phyloP scores from a whole-genome alignment of 257 asterid species.

The Paulownia fortunei region DNA sequence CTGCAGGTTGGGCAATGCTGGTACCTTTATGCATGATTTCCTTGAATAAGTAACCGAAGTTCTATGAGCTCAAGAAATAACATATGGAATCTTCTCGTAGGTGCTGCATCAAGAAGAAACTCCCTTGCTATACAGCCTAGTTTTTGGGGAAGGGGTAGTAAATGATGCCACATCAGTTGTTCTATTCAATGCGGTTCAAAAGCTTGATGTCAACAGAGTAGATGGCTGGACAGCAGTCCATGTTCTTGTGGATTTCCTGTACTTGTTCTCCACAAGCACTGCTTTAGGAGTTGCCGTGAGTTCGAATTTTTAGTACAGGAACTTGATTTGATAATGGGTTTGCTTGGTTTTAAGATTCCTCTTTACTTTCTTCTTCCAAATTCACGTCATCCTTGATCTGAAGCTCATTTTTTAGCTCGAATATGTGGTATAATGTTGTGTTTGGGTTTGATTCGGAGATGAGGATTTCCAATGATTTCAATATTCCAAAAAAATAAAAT shows the following conservation, averaged over 20 bases:
- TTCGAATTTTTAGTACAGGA: constrained; percentile 17
- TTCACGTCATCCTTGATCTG: not conserved
- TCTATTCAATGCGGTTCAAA: constrained; percentile 88
- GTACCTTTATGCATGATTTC: constrained; percentile 9
- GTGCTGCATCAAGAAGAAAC: constrained; percentile 95
- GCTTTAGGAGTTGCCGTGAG: constrained; percentile 86
- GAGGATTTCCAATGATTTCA: not conserved
- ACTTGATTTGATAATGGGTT: not conserved
- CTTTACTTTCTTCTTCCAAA: not conserved
- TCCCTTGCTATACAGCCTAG: constrained; percentile 90
- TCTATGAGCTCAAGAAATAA: constrained; percentile 4
- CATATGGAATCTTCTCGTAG: constrained; percentile 41
- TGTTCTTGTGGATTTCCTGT: constrained; percentile 67
- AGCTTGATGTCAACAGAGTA: constrained; percentile 66
- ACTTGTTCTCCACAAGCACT: constrained; percentile 91
- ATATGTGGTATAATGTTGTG: not conserved
- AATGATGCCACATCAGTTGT: constrained; percentile 98
- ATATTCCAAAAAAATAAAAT: not conserved
- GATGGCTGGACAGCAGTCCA: constrained; percentile 71
- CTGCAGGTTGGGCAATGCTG: constrained; percentile 65
- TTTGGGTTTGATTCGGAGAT: not conserved
- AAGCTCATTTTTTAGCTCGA: not conserved
- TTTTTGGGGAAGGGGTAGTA: constrained; percentile 97
- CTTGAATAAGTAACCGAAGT: constrained; percentile 13
- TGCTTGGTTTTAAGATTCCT: not conserved